These are phyloP conservation scores for Rhododendron kiyosumense DNA, from an alignment of 148 eudicot species.

Conservation along the genomic window DNA sequence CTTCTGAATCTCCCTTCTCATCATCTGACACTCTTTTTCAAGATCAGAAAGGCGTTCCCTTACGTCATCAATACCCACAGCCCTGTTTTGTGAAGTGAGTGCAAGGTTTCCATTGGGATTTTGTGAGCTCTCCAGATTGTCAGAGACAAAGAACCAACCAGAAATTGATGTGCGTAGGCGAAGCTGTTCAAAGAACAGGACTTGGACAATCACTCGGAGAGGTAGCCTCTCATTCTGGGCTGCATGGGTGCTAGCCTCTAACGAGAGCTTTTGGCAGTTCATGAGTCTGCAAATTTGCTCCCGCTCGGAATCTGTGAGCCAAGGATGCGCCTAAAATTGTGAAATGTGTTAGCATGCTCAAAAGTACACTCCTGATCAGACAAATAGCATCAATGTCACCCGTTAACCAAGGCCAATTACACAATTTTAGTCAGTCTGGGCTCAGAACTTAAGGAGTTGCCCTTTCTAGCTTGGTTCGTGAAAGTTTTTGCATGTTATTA, in stretches of 20 bases:
- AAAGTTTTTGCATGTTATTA: not conserved
- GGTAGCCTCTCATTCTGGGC: conserved; percentile 78
- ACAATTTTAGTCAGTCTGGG: not conserved
- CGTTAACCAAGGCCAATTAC: not conserved
- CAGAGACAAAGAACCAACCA: conserved; percentile 71
- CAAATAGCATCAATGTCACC: not conserved
- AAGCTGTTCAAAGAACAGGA: conserved; percentile 68
- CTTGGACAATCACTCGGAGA: conserved; percentile 69
- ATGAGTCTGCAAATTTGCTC: conserved; percentile 70
- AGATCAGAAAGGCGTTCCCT: conserved; percentile 61
- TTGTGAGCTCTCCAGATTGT: conserved; percentile 45
- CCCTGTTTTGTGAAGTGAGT: conserved; percentile 20
- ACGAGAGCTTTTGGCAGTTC: conserved; percentile 73
- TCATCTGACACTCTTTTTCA: conserved; percentile 53
- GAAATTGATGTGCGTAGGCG: conserved; percentile 66
- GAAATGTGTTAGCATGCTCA: conserved; percentile 3
- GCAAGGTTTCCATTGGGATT: conserved; percentile 26
- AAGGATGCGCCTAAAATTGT: conserved; percentile 57
- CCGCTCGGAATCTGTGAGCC: conserved; percentile 63
- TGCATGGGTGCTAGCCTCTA: conserved; percentile 76
- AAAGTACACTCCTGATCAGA: not conserved
- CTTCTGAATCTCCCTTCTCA: conserved; percentile 55
- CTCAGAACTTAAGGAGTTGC: not conserved
- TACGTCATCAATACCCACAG: conserved; percentile 33
- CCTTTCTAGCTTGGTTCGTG: not conserved